A percentile compares a stretch with the other conserved stretches of the same genome.
Conservation (phyloP, 2,329 filamentous ascomycete species). For the Fusarium sp. region DNA sequence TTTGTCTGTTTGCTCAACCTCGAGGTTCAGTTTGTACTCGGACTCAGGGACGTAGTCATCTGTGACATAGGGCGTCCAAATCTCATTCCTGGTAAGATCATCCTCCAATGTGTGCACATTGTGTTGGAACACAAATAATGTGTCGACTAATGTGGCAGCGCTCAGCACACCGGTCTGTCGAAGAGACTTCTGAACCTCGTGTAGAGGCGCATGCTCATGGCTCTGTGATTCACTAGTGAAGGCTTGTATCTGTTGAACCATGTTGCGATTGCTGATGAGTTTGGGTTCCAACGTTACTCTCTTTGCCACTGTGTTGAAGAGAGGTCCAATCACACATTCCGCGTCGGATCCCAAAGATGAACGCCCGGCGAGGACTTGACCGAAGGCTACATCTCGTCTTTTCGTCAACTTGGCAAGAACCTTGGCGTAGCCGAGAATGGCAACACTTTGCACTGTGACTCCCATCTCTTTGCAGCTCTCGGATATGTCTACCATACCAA, state of each 20-base stretch:
- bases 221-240: background rate
- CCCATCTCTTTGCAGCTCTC: constrained; percentile 1
- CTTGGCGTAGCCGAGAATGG: background rate
- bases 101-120: background rate
- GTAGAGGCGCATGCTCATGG: background rate
- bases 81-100: background rate
- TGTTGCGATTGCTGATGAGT: constrained; percentile 3
- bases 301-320: background rate
- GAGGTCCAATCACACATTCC: background rate
- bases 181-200: constrained; percentile 2
- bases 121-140: background rate
- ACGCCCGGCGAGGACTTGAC: background rate
- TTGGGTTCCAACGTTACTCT: constrained; percentile 1
- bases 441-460: background rate
- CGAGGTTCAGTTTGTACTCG: constrained; percentile 1
- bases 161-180: background rate
- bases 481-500: background rate
- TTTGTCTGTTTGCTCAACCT: constrained; percentile 1
- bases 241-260: constrained; percentile 1
- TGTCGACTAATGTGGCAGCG: background rate
- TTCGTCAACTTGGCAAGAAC: background rate
- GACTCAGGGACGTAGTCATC: constrained; percentile 3
- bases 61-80: background rate
- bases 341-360: background rate
- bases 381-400: background rate